Conservation (phyloP, 2,329 filamentous ascomycete genomes). For the Salinomyces thailandicus region DNA sequence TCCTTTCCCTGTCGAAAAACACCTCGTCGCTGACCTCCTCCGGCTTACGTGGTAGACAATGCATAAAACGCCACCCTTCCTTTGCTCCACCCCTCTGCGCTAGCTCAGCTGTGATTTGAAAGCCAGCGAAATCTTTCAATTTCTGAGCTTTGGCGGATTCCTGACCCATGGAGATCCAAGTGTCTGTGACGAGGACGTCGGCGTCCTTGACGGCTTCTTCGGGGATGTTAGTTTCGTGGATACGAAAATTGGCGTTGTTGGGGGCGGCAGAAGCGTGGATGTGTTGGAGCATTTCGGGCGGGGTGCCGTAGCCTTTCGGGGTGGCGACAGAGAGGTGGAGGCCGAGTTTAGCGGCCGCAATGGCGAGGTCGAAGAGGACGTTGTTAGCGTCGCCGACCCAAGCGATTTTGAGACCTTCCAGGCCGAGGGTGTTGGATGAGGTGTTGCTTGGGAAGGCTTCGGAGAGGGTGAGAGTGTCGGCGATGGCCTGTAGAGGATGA, state of each 20-base stretch:
- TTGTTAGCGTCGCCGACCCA: slow-evolving; percentile 98
- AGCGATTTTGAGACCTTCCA: slow-evolving; percentile 79
- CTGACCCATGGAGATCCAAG: slow-evolving; percentile 98
- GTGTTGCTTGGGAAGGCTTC: slow-evolving; percentile 52
- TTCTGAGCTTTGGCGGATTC: slow-evolving; percentile 72
- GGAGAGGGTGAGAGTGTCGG: slow-evolving; percentile 83
- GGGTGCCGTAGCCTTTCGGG: slow-evolving; percentile 74
- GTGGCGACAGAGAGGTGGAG: slow-evolving; percentile 80
- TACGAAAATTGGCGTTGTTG: not conserved
- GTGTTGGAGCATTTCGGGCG: slow-evolving; percentile 58
- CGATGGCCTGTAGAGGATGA: slow-evolving; percentile 88
- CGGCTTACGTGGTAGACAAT: slow-evolving; percentile 82
- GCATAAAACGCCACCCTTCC: slow-evolving; percentile 92
- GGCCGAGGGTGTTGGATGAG: slow-evolving; percentile 41
- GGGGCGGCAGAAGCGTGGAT: slow-evolving; percentile 48
- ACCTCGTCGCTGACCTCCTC: slow-evolving; percentile 94
- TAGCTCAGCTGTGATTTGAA: slow-evolving; percentile 81
- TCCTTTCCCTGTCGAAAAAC: slow-evolving; percentile 70
- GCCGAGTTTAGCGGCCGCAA: slow-evolving; percentile 76
- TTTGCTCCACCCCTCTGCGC: slow-evolving; percentile 79
- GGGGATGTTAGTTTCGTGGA: slow-evolving; percentile 60
- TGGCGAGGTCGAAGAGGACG: slow-evolving; percentile 86
- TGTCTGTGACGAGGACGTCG: slow-evolving; percentile 88
- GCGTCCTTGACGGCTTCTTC: slow-evolving; percentile 78
- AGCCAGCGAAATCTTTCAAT: slow-evolving; percentile 73